Percentiles rank a stretch among this genome's conserved stretches.
Conservation (phyloP, 768 basidiomycete species). For the Suillus variegatus region DNA sequence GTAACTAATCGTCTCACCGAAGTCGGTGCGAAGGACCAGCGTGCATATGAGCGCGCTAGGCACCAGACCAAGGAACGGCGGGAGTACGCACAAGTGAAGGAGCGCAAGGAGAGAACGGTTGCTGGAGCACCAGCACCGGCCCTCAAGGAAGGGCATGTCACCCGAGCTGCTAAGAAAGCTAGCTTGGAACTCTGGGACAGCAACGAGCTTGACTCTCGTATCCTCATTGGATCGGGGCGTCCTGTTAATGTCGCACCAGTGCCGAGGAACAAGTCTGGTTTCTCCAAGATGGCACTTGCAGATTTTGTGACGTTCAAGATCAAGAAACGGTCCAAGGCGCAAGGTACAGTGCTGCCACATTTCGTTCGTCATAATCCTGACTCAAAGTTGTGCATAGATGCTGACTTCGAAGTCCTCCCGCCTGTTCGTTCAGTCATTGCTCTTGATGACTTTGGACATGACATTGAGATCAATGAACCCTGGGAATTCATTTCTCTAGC, state of each 20-base stretch:
- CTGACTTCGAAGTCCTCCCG: constrained; percentile 32
- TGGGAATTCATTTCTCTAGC: constrained; percentile 35
- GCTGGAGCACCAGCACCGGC: constrained; percentile 15
- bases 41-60: constrained; percentile 35
- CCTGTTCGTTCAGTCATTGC: constrained; percentile 33
- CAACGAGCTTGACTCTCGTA: constrained; percentile 12
- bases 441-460: constrained; percentile 25
- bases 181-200: constrained; percentile 34
- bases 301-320: constrained; percentile 24
- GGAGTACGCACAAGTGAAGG: constrained; percentile 30
- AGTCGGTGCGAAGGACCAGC: constrained; percentile 27
- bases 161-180: constrained; percentile 24
- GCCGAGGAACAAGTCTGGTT: constrained; percentile 12
- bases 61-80: constrained; percentile 33
- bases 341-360: not conserved
- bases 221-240: not conserved
- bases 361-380: not conserved
- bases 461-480: constrained; percentile 26
- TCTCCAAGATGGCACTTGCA: constrained; percentile 25
- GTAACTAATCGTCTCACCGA: constrained; percentile 19
- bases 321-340: not conserved
- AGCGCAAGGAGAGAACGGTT: constrained; percentile 32
- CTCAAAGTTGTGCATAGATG: constrained; percentile 11
- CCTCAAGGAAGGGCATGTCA: constrained; percentile 18
- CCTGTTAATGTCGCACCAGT: not conserved